Conservation (phyloP, 495 filamentous ascomycete species). For the Aspergillus campestris region DNA sequence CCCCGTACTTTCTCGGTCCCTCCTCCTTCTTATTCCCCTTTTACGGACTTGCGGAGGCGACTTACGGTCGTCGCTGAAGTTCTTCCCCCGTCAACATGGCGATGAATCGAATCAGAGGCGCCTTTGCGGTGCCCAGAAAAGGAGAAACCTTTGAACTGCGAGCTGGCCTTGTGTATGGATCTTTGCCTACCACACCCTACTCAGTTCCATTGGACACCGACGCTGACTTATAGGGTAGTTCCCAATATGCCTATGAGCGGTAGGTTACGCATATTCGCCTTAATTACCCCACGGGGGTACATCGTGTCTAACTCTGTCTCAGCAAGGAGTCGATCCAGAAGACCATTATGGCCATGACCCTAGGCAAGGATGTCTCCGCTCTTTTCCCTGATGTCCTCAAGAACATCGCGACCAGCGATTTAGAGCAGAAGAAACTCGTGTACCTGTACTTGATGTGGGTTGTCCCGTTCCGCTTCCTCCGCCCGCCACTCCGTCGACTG, state of each 20-base stretch:
- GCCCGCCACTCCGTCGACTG: conserved; percentile 2
- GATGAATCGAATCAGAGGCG: conserved; percentile 90
- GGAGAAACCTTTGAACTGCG: conserved; percentile 98
- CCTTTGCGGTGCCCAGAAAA: conserved; percentile 86
- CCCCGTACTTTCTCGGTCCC: conserved; percentile 6
- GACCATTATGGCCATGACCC: conserved; percentile 99
- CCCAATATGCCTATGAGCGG: conserved; percentile 97
- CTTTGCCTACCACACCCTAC: conserved; percentile 11
- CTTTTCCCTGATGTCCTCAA: conserved; percentile 98
- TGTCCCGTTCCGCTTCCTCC: conserved; percentile 1
- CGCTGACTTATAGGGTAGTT: conserved; percentile 40
- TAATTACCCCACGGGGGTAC: not conserved
- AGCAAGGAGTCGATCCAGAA: conserved; percentile 98
- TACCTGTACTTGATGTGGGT: conserved; percentile 95
- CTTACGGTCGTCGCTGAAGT: conserved; percentile 41
- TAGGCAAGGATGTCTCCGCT: conserved; percentile 96
- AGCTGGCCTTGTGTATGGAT: conserved; percentile 73
- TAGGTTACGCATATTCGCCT: conserved; percentile 23
- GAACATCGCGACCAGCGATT: conserved; percentile 90
- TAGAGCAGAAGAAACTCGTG: conserved; percentile 99
- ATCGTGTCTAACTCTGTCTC: conserved; percentile 19
- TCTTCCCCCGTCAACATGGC: conserved; percentile 53
- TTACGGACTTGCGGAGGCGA: conserved; percentile 31
- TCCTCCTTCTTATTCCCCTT: no score
- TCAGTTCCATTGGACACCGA: conserved; percentile 2